Evolutionary conservation across 345 rosid genomes (phyloP), one percentile per base, ranked within the genome.

Genomic region (Conringia planisiliqua): DNA sequence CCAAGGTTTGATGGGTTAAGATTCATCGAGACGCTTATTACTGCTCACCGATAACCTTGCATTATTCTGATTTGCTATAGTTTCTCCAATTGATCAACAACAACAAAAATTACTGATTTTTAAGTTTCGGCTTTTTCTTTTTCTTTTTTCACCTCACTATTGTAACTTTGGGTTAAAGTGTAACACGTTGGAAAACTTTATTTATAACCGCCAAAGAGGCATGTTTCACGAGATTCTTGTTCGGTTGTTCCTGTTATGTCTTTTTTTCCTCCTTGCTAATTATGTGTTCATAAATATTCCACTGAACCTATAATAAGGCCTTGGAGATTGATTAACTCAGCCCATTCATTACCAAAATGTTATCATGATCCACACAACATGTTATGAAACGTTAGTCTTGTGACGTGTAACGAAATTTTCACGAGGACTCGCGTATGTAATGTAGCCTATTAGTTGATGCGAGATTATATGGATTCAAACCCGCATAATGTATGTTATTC

Each of bases 1-100:
- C 91, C 96, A 6, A 88, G 88, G 71, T 91, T 89, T 67, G 94
- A 93, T 43, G 98, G 97, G 4, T 80, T 93, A 72, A 81, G 90
- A 74, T 93, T 91, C 80, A 91, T 93, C 8, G 97, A 91, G 79
- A 91, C 97, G n/a, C 85, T 93, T 81, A 78, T 93, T 58, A 93
- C 98, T 33, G 91, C 91, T 79, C 98, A 93, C 64, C 83, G 97
- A 80, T 93, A 64, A 85, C 51, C 12, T 57, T 33, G 6, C 77
- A 22, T 63, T 54, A 2, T 33, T 33, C 51, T 47, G 6, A 24
- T 43, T 63, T 33, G 8, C 17, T 44, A 51, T 72, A 16, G 62
- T 73, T 62, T 20, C 14, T 24, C 71, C 64, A 20, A 42, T 43
- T 55, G 44, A 40, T 65, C 12, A 17, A 24, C 60, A 52, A 66